Evolutionary conservation across 345 rosid species (phyloP).

Genomic region (Moricandia moricandioides): DNA sequence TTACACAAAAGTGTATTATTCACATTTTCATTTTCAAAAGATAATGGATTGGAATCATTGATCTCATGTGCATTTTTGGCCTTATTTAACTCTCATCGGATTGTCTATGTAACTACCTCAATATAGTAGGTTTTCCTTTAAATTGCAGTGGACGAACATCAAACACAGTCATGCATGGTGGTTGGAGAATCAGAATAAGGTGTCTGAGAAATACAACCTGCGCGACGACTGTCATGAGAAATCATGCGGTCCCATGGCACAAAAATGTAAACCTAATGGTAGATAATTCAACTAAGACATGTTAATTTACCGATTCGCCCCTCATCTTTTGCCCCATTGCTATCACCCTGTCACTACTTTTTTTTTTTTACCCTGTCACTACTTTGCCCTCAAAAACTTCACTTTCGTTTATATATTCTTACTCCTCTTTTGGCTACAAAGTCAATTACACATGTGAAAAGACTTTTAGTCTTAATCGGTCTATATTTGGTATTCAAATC

Average conservation of each 20-base stretch:
- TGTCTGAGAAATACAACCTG: conserved; percentile 70
- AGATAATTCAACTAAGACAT: background rate
- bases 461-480: background rate
- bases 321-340: background rate
- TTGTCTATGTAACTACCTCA: background rate
- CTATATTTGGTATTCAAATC: background rate
- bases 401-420: background rate
- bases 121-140: background rate
- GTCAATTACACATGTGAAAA: conserved; percentile 28
- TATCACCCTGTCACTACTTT: background rate
- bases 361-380: background rate
- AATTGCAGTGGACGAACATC: conserved; percentile 77
- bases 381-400: background rate
- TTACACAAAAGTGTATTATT: no score
- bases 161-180: conserved; percentile 94
- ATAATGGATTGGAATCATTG: background rate
- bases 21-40: background rate
- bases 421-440: background rate
- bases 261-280: background rate
- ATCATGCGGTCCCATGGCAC: background rate
- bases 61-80: background rate
- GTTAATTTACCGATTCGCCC: background rate
- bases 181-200: conserved; percentile 85
- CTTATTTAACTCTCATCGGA: background rate
- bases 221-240: conserved; percentile 29